These are phyloP conservation scores for Cercophora samala DNA, from an alignment of 495 filamentous ascomycete genomes.

Conservation along the genomic window DNA sequence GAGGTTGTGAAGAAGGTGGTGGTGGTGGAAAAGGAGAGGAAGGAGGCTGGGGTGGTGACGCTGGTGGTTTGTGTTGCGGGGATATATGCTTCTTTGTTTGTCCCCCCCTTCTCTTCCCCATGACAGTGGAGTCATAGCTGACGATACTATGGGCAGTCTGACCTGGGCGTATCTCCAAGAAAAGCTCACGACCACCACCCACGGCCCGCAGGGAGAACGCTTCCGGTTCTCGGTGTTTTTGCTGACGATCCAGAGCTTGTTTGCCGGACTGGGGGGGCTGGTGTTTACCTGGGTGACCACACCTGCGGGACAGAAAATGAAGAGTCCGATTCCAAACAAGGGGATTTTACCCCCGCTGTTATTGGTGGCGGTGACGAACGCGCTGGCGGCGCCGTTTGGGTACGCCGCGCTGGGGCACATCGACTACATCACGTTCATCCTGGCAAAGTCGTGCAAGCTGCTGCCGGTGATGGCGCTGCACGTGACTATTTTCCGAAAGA, in stretches of 20 bases:
- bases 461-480: constrained; percentile 97
- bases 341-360: constrained; percentile 73
- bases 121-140: constrained; percentile 5
- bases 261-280: constrained; percentile 77
- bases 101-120: background rate
- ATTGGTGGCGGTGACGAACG: constrained; percentile 81
- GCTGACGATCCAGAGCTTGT: constrained; percentile 91
- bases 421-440: constrained; percentile 98
- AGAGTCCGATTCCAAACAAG: constrained; percentile 71
- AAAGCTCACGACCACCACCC: constrained; percentile 91
- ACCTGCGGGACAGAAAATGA: constrained; percentile 43
- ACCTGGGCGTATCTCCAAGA: constrained; percentile 97
- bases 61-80: constrained; percentile 84
- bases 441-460: constrained; percentile 96
- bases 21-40: constrained; percentile 40
- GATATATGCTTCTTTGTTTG: constrained; percentile 95
- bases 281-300: constrained; percentile 72
- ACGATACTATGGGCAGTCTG: constrained; percentile 53
- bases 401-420: constrained; percentile 92
- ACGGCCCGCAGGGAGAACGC: constrained; percentile 62
- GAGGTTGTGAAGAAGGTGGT: constrained; percentile 21
- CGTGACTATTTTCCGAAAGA: constrained; percentile 82
- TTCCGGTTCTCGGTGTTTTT: constrained; percentile 93
- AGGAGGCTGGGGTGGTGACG: constrained; percentile 59
- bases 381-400: constrained; percentile 89